Evolutionary conservation across 1,139 yeast species (phyloP).

Genomic region (Pichiaceae sp.): DNA sequence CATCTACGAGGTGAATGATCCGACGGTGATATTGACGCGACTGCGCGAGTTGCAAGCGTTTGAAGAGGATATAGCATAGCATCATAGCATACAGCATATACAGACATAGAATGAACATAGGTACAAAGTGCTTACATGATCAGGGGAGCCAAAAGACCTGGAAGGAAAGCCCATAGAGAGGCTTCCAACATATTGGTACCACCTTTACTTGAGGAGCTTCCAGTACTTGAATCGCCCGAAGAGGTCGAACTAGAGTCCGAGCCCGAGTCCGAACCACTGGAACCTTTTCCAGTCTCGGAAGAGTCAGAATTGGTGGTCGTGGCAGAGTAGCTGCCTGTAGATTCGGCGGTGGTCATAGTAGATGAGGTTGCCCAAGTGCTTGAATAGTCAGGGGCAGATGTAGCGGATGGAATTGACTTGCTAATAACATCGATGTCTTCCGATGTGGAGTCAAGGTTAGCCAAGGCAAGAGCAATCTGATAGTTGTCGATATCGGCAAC

Average conservation of each 20-base stretch:
- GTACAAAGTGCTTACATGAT: not conserved
- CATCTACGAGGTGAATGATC: constrained; percentile 12
- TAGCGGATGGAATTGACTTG: constrained; percentile 11
- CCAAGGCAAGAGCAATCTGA: constrained; percentile 60
- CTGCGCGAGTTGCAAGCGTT: constrained; percentile 7
- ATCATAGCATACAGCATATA: not conserved
- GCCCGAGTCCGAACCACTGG: not conserved
- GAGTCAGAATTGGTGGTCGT: not conserved
- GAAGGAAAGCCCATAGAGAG: not conserved
- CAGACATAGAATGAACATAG: too few relatives aligned
- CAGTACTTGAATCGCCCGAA: not conserved
- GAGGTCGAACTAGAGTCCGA: not conserved
- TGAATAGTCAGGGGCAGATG: constrained; percentile 5
- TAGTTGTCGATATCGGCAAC: constrained; percentile 68
- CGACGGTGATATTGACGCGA: constrained; percentile 7
- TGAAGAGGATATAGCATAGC: constrained; percentile 5
- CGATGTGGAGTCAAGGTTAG: constrained; percentile 28
- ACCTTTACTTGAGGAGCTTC: not conserved
- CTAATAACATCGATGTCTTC: constrained; percentile 23
- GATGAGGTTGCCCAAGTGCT: not conserved
- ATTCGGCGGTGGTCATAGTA: not conserved
- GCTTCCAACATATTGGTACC: not conserved
- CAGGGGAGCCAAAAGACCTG: not conserved
- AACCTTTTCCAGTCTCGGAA: not conserved
- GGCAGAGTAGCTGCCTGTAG: not conserved